phyloP scores from a whole-genome alignment of 495 filamentous ascomycete genomes.

The Chlorociboria aeruginascens region DNA sequence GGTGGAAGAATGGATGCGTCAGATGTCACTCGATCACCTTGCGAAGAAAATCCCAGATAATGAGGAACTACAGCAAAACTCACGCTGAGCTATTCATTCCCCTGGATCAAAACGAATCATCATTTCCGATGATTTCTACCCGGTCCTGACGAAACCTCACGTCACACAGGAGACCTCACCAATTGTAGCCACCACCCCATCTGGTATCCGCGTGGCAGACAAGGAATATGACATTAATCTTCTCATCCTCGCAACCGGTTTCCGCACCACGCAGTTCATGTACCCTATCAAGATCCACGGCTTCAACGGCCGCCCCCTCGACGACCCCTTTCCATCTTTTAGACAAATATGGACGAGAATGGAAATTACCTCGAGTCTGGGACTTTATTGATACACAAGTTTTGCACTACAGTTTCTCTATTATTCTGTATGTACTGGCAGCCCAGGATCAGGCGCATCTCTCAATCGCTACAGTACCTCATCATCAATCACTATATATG shows the following conservation, averaged over 20 bases:
- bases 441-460: too few species aligned
- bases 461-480: too few species aligned
- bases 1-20: neutral
- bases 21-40: neutral
- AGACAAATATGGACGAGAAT: too few species aligned
- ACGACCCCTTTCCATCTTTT: slow-evolving; percentile 26
- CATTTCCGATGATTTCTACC: slow-evolving; percentile 43
- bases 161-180: slow-evolving; percentile 35
- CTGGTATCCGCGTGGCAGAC: slow-evolving; percentile 17
- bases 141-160: slow-evolving; percentile 29
- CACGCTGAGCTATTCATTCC: slow-evolving; percentile 30
- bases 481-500: too few species aligned
- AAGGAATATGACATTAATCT: slow-evolving; percentile 22
- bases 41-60: slow-evolving; percentile 6
- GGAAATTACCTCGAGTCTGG: too few species aligned
- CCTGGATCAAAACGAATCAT: slow-evolving; percentile 45
- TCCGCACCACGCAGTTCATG: slow-evolving; percentile 43
- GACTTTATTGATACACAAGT: too few species aligned
- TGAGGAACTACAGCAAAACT: slow-evolving; percentile 29
- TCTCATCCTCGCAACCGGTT: slow-evolving; percentile 26
- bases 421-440: too few species aligned
- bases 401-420: too few species aligned
- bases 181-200: slow-evolving; percentile 30
- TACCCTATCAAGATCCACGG: slow-evolving; percentile 40
- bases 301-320: slow-evolving; percentile 26